phyloP scores from a whole-genome alignment of 225 moss, liverwort and hornwort species.

The Thuidium tamariscinum region DNA sequence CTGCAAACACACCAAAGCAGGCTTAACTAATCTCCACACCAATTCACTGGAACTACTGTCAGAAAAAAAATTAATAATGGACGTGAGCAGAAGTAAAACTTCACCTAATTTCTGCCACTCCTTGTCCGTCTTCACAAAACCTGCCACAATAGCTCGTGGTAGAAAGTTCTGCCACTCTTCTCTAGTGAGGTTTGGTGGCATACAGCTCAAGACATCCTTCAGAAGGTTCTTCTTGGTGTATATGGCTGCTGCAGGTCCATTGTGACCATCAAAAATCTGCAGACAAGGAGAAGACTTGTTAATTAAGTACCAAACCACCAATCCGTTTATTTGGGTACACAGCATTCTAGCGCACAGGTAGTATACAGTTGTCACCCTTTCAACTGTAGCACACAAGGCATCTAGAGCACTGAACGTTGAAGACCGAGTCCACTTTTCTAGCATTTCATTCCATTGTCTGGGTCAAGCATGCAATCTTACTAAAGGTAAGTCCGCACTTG shows the following conservation, averaged over 20 bases:
- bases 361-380: background rate
- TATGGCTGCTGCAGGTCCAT: conserved; percentile 47
- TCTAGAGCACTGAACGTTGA: background rate
- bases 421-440: background rate
- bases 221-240: conserved; percentile 46
- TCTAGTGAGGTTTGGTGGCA: conserved; percentile 26
- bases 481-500: no score
- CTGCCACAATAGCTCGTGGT: conserved; percentile 46
- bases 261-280: conserved; percentile 56
- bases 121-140: conserved; percentile 69
- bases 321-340: background rate
- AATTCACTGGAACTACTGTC: background rate
- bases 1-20: background rate
- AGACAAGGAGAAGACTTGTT: background rate
- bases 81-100: background rate
- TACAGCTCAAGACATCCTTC: conserved; percentile 49
- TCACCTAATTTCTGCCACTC: conserved; percentile 44
- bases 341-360: background rate
- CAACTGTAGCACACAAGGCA: background rate
- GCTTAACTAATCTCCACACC: background rate
- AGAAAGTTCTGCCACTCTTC: conserved; percentile 44
- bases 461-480: background rate
- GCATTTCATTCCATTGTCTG: background rate
- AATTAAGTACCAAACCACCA: background rate
- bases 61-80: background rate